phyloP scores from a whole-genome alignment of 441 rosid species.

The Breynia disticha region DNA sequence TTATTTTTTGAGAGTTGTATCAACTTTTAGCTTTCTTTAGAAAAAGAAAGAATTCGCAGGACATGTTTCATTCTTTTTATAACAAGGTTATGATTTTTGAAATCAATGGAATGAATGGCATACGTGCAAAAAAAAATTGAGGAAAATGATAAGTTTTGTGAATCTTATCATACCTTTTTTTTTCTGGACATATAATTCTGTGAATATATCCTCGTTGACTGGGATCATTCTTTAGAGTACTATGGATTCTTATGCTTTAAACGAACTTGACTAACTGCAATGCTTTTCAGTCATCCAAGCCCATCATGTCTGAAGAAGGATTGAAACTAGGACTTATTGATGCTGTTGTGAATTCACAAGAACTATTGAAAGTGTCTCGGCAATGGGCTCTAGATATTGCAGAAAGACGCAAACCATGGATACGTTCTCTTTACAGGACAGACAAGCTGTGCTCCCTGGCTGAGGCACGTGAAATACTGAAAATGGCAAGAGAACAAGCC shows the following conservation, averaged over 20 bases:
- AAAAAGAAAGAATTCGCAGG: no score
- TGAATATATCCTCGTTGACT: not conserved
- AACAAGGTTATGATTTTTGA: no score
- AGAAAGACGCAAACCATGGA: slow-evolving; percentile 65
- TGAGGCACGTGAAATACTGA: slow-evolving; percentile 63
- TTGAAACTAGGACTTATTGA: slow-evolving; percentile 76
- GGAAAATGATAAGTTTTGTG: no score
- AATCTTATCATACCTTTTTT: no score
- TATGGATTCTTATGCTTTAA: not conserved
- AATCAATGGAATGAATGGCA: no score
- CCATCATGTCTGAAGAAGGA: slow-evolving; percentile 85
- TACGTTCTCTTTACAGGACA: slow-evolving; percentile 72
- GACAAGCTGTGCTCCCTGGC: slow-evolving; percentile 81
- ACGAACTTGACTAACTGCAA: slow-evolving; percentile 6
- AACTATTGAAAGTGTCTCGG: slow-evolving; percentile 64
- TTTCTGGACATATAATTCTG: not conserved
- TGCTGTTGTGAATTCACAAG: slow-evolving; percentile 63
- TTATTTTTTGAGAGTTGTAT: no score
- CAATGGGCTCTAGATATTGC: slow-evolving; percentile 84
- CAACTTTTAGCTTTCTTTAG: no score
- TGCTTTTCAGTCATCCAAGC: slow-evolving; percentile 54
- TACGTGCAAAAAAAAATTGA: no score
- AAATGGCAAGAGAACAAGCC: slow-evolving; percentile 54
- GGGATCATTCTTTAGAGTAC: not conserved
- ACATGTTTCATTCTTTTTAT: no score